These are phyloP conservation scores for Penicillium waksmanii DNA, from an alignment of 495 filamentous ascomycete species.

Conservation along the genomic window DNA sequence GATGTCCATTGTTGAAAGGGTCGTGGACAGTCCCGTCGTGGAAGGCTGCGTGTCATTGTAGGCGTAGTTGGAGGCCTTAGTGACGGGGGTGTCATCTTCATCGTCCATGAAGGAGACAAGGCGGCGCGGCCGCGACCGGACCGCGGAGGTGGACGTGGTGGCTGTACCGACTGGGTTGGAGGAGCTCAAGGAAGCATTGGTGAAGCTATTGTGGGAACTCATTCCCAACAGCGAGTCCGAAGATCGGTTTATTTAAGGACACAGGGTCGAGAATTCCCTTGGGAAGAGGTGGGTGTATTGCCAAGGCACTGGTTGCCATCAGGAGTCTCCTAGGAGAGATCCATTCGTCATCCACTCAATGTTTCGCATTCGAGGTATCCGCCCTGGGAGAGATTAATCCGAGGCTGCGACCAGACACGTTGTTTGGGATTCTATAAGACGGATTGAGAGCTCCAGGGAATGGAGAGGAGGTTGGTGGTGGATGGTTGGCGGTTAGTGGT, in stretches of 20 bases:
- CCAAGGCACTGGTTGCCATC: constrained; percentile 50
- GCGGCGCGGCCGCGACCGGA: constrained; percentile 50
- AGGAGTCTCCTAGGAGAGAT: constrained; percentile 44
- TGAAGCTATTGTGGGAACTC: constrained; percentile 47
- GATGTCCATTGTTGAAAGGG: constrained; percentile 27
- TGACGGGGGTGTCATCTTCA: constrained; percentile 29
- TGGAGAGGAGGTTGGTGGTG: neutral
- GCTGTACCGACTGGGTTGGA: constrained; percentile 37
- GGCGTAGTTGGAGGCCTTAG: constrained; percentile 19
- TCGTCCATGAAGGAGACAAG: constrained; percentile 48
- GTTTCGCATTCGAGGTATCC: constrained; percentile 45
- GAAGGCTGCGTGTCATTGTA: constrained; percentile 33
- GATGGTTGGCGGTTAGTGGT: neutral
- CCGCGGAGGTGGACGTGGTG: constrained; percentile 40
- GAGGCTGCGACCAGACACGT: constrained; percentile 10
- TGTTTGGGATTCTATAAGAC: neutral
- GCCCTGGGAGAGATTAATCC: constrained; percentile 7
- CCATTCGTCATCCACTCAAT: constrained; percentile 48
- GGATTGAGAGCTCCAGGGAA: neutral
- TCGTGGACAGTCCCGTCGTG: constrained; percentile 39
- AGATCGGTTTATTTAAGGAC: constrained; percentile 22
- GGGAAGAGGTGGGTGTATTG: constrained; percentile 31
- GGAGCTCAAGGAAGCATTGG: constrained; percentile 43
- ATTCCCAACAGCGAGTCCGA: constrained; percentile 41
- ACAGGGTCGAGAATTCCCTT: constrained; percentile 31